These are phyloP conservation scores for Colletotrichum lupini DNA, from an alignment of 2,329 filamentous ascomycete genomes.

Conservation along the genomic window DNA sequence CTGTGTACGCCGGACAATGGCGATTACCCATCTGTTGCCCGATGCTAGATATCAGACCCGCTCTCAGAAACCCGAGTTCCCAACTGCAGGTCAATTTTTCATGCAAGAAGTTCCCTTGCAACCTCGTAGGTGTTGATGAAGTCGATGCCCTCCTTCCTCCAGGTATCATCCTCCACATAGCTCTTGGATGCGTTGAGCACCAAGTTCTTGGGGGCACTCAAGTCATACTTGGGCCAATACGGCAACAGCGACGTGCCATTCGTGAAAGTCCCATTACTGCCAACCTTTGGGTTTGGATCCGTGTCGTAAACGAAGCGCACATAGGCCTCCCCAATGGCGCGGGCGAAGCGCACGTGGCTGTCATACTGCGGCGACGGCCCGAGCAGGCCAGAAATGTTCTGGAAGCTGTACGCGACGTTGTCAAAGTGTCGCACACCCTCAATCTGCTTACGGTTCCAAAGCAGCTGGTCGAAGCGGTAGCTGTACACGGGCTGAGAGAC, in stretches of 20 bases:
- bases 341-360: conserved; percentile 47
- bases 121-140: conserved; percentile 54
- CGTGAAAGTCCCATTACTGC: conserved; percentile 3
- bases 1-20: neutral
- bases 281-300: conserved; percentile 51
- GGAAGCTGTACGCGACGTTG: conserved; percentile 62
- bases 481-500: conserved; percentile 52
- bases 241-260: conserved; percentile 43
- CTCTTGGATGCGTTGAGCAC: conserved; percentile 56
- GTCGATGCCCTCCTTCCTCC: conserved; percentile 57
- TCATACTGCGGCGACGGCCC: conserved; percentile 56
- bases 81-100: neutral
- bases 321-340: conserved; percentile 53
- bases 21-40: neutral
- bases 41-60: neutral
- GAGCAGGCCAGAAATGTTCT: conserved; percentile 60
- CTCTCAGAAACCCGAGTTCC: too few relatives aligned
- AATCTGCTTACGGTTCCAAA: conserved; percentile 52
- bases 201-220: conserved; percentile 53
- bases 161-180: conserved; percentile 59
- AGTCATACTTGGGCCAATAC: conserved; percentile 54
- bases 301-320: conserved; percentile 54
- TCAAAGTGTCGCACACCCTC: conserved; percentile 57
- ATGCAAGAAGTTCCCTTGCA: conserved; percentile 47
- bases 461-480: conserved; percentile 61